These are phyloP conservation scores for Cutaneotrichosporon curvatum DNA, from an alignment of 1,284 basidiomycete species.

Conservation along the genomic window DNA sequence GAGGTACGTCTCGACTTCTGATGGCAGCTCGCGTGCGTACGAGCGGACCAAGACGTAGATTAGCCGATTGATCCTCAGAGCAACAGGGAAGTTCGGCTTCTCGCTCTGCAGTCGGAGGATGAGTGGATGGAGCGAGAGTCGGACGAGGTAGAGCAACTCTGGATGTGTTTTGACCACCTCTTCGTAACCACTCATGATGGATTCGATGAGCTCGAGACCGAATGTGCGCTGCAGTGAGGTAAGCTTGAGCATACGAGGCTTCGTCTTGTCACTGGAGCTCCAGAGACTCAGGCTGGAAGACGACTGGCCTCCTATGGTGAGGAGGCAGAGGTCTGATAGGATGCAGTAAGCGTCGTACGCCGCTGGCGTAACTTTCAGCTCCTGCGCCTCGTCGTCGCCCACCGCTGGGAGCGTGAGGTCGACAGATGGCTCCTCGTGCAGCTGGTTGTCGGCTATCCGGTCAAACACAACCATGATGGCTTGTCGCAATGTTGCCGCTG, in stretches of 20 bases:
- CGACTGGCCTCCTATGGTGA: constrained; percentile 49
- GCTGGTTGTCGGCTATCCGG: constrained; percentile 55
- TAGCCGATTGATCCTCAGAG: constrained; percentile 82
- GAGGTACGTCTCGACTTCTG: constrained; percentile 78
- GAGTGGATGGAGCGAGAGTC: constrained; percentile 81
- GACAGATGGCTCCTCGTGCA: neutral
- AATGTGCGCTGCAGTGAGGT: constrained; percentile 87
- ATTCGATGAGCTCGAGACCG: constrained; percentile 91
- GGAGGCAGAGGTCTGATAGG: constrained; percentile 80
- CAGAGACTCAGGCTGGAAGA: constrained; percentile 22
- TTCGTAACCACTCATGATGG: constrained; percentile 90
- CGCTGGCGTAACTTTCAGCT: constrained; percentile 56
- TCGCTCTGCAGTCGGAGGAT: constrained; percentile 79
- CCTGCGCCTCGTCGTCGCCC: constrained; percentile 27
- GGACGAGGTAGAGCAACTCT: constrained; percentile 75
- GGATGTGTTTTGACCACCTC: constrained; percentile 77
- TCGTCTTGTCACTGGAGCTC: constrained; percentile 51
- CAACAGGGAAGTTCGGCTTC: constrained; percentile 74
- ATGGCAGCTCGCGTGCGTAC: constrained; percentile 70
- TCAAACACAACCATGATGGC: constrained; percentile 97
- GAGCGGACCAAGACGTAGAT: constrained; percentile 89
- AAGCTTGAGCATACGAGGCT: constrained; percentile 73
- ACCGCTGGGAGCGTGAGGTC: constrained; percentile 11
- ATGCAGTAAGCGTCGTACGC: constrained; percentile 80
- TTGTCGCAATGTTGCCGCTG: constrained; percentile 90